These are phyloP conservation scores for Phytophthora pseudosyringae DNA, from an alignment of 352 stramenopile species.

Conservation along the genomic window DNA sequence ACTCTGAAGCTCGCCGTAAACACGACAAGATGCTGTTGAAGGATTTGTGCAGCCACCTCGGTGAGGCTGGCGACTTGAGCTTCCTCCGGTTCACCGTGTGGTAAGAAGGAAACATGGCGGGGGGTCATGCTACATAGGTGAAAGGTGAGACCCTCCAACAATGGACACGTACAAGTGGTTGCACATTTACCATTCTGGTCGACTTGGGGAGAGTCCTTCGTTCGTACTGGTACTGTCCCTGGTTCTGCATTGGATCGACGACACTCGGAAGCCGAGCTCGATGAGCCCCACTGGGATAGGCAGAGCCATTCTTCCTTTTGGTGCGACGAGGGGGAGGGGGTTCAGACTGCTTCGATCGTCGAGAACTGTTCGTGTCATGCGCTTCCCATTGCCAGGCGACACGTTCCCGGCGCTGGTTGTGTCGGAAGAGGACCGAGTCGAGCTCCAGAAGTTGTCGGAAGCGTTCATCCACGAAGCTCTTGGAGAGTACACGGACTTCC, in stretches of 20 bases:
- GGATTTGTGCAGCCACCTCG: constrained; percentile 16
- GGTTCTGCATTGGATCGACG: too few relatives aligned
- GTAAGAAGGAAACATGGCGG: too few relatives aligned
- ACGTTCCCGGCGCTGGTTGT: constrained; percentile 46
- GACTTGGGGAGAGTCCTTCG: too few relatives aligned
- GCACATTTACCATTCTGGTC: too few relatives aligned
- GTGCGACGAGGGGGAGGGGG: too few relatives aligned
- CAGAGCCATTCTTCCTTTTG: constrained; percentile 33
- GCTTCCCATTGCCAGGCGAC: constrained; percentile 35
- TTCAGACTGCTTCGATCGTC: constrained; percentile 1
- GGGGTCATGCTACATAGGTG: too few relatives aligned
- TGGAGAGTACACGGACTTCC: constrained; percentile 48
- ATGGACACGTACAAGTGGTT: too few relatives aligned
- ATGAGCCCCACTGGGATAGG: background rate
- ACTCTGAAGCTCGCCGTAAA: constrained; percentile 11
- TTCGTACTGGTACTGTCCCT: too few relatives aligned
- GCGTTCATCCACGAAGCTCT: constrained; percentile 46
- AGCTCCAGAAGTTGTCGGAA: constrained; percentile 33
- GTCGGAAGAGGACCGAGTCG: constrained; percentile 38
- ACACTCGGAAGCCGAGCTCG: constrained; percentile 11
- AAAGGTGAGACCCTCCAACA: too few relatives aligned
- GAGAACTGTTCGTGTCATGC: constrained; percentile 27
- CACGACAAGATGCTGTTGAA: constrained; percentile 12
- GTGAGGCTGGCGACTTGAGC: background rate
- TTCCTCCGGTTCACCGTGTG: too few relatives aligned